These are phyloP conservation scores for Populus euphratica DNA, from an alignment of 345 rosid genomes.

Conservation along the genomic window DNA sequence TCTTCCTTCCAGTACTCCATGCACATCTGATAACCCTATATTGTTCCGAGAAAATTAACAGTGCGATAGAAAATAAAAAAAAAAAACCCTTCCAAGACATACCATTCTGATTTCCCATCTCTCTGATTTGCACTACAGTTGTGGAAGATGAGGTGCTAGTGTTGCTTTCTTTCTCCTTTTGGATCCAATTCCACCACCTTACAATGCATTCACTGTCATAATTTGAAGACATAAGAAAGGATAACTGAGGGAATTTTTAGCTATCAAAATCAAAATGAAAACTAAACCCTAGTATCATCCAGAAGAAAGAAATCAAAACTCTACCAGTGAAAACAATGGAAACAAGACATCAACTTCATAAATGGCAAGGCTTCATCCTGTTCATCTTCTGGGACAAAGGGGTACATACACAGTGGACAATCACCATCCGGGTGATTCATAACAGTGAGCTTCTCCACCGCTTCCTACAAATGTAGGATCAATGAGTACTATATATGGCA, in stretches of 20 bases:
- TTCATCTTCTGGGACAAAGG: conserved; percentile 57
- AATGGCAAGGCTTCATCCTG: conserved; percentile 48
- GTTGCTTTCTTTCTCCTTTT: conserved; percentile 40
- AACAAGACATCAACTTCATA: conserved; percentile 99
- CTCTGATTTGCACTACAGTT: conserved; percentile 18
- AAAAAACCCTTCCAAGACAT: conserved; percentile 1
- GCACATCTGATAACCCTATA: conserved; percentile 22
- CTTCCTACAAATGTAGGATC: conserved; percentile 52
- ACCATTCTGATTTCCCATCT: conserved; percentile 41
- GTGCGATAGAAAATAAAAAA: neutral
- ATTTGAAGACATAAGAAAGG: conserved; percentile 8
- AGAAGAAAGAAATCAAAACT: conserved; percentile 4
- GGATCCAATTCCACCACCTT: conserved; percentile 93
- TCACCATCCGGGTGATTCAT: conserved; percentile 93
- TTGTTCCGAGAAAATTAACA: neutral
- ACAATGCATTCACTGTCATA: conserved; percentile 72
- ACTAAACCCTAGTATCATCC: neutral
- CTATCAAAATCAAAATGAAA: neutral
- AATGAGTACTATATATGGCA: conserved; percentile 4
- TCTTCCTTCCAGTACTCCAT: conserved; percentile 35
- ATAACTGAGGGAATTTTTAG: conserved; percentile 2
- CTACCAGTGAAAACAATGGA: conserved; percentile 91
- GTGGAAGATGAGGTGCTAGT: conserved; percentile 22
- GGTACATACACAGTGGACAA: conserved; percentile 75
- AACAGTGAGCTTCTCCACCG: conserved; percentile 67